Conservation (phyloP, 768 basidiomycete genomes). For the Leccinum uliginosum region DNA sequence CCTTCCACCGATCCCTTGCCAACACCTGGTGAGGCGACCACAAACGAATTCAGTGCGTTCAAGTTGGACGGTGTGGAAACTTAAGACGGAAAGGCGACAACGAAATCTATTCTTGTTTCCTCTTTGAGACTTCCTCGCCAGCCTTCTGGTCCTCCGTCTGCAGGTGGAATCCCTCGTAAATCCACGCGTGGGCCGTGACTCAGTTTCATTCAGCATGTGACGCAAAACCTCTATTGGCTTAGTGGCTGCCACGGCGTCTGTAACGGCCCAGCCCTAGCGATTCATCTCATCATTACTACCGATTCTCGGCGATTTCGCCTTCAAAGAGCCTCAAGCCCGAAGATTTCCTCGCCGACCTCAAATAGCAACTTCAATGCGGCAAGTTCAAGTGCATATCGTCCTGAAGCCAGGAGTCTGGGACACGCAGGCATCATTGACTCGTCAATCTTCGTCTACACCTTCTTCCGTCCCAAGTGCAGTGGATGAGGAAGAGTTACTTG, state of each 20-base stretch:
- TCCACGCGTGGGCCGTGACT: slow-evolving; percentile 73
- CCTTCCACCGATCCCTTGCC: slow-evolving; percentile 68
- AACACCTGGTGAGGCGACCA: slow-evolving; percentile 38
- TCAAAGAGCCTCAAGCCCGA: slow-evolving; percentile 82
- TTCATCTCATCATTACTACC: slow-evolving; percentile 44
- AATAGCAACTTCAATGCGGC: slow-evolving; percentile 34
- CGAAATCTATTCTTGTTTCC: slow-evolving; percentile 54
- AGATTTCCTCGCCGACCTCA: slow-evolving; percentile 60
- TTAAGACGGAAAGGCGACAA: slow-evolving; percentile 37
- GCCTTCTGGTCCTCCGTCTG: slow-evolving; percentile 41
- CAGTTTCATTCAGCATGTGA: slow-evolving; percentile 68
- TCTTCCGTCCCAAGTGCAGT: slow-evolving; percentile 75
- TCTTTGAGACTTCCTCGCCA: slow-evolving; percentile 73
- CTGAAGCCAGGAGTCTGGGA: slow-evolving; percentile 49
- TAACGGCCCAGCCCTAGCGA: slow-evolving; percentile 41
- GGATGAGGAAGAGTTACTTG: slow-evolving; percentile 82
- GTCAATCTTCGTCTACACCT: slow-evolving; percentile 76
- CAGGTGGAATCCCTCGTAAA: slow-evolving; percentile 56
- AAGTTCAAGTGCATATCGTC: slow-evolving; percentile 42
- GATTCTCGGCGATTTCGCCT: slow-evolving; percentile 80
- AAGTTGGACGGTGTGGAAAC: slow-evolving; percentile 56
- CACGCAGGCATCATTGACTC: slow-evolving; percentile 69
- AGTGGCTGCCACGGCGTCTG: slow-evolving; percentile 59
- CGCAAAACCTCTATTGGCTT: slow-evolving; percentile 84
- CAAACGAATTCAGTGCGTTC: slow-evolving; percentile 82